Evolutionary conservation across 768 basidiomycete species (phyloP), one percentile per base, ranked within the genome.

Genomic region (Pleurotus djamor): DNA sequence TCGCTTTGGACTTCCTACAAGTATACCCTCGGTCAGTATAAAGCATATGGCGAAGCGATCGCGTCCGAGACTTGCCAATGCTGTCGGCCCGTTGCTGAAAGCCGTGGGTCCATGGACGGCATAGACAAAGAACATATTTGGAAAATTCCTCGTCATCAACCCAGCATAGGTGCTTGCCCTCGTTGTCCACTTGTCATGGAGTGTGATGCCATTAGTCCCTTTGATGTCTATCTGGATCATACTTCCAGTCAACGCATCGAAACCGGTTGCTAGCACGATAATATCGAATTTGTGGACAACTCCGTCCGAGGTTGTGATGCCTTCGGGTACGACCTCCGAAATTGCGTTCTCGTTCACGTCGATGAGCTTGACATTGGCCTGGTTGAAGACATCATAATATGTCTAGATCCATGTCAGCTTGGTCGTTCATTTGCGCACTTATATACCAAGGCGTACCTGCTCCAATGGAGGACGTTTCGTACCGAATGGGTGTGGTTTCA

Each of bases 401-500:
- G 32, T 56, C 48, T 60, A 52, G 16, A 38, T n/a, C n/a, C n/a
- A n/a, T n/a, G n/a, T n/a, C n/a, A 13, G 9, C 14, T 36, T 47
- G n/a, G 3, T 37, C 36, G 7, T 13, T 16, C 33, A n/a, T 52
- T 14, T n/a, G 34, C 17, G 1, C 4, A 3, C 14, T 13, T 34
- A n/a, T n/a, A 52, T 52, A 33, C 6, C 36, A 3, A 35, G 10
- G 38, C 51, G n/a, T n/a, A 52, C 51, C 16, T 65, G 62, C 52
- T 69, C 68, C 5, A 69, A 58, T 13, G 37, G 62, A 5, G 64
- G 58, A 16, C 69, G 66, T 35, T 69, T 71, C 3, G 59, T 51
- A 17, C 68, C 69, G 13, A 71, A 67, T 6, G 69, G 67, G 51
- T 69, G 65, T 1, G 65, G 64, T n/a, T 64, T 49, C 5, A 61